Percentiles rank a stretch among this genome's conserved stretches.
Evolutionary conservation across 169 alveolate genomes (phyloP).

Genomic region (Plasmodium sp.): DNA sequence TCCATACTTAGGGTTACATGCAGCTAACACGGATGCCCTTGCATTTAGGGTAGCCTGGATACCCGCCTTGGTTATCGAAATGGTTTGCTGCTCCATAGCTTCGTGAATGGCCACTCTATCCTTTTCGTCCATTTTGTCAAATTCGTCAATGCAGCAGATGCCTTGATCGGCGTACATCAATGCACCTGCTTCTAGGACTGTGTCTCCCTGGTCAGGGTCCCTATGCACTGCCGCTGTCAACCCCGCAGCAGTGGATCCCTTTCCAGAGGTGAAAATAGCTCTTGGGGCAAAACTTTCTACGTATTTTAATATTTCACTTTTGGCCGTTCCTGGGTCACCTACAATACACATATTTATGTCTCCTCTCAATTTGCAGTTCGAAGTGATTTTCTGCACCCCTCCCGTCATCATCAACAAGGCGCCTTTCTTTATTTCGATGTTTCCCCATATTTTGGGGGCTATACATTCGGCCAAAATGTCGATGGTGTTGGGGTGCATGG

Average conservation of each 20-base stretch:
- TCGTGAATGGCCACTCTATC: conserved; percentile 99
- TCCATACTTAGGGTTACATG: conserved; percentile 98
- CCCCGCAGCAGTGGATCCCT: conserved; percentile 98
- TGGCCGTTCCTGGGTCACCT: conserved; percentile 99
- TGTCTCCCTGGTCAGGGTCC: conserved; percentile 98
- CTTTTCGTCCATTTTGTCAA: conserved; percentile 97
- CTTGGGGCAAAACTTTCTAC: conserved; percentile 94
- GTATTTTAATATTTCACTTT: conserved; percentile 95
- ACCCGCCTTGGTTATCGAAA: conserved; percentile 98
- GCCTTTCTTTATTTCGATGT: conserved; percentile 97
- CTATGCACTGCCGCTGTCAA: conserved; percentile 97
- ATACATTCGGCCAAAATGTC: conserved; percentile 91
- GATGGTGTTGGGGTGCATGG: conserved; percentile 84
- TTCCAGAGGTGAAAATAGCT: conserved; percentile 96
- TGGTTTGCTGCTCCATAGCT: conserved; percentile 99
- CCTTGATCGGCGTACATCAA: conserved; percentile 98
- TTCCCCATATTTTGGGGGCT: conserved; percentile 97
- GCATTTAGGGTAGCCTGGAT: conserved; percentile 98
- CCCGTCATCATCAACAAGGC: conserved; percentile 96
- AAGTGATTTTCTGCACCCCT: conserved; percentile 96
- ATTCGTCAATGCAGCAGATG: conserved; percentile 98
- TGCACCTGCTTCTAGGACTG: conserved; percentile 98
- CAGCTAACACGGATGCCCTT: conserved; percentile 98
- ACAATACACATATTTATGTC: conserved; percentile 96
- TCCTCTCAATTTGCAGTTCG: conserved; percentile 95